Percentiles rank a stretch among this genome's conserved stretches.
These are phyloP conservation scores for Exsudoporus floridanus DNA, from an alignment of 1,284 basidiomycete species.

Conservation along the genomic window DNA sequence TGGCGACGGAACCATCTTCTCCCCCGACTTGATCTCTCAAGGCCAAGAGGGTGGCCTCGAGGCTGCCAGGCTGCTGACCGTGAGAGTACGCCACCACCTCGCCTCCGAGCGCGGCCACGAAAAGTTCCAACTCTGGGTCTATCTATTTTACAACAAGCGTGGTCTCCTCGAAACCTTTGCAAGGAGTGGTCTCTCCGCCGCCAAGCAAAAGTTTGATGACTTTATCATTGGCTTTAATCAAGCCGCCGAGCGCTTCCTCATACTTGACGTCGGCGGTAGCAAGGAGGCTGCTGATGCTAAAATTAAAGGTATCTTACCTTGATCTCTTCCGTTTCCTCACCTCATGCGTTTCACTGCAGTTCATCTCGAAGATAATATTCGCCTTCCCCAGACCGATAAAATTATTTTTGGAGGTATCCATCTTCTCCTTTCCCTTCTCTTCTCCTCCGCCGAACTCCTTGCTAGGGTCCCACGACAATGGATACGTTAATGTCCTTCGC, in stretches of 20 bases:
- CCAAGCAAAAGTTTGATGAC: conserved; percentile 52
- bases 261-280: conserved; percentile 69
- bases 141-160: conserved; percentile 63
- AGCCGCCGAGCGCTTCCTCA: conserved; percentile 59
- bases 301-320: conserved; percentile 54
- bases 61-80: conserved; percentile 53
- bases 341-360: conserved; percentile 36
- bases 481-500: conserved; percentile 62
- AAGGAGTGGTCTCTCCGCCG: conserved; percentile 41
- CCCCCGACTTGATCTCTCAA: conserved; percentile 47
- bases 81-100: conserved; percentile 49
- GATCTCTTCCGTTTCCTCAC: conserved; percentile 10
- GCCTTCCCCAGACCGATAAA: conserved; percentile 58
- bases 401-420: conserved; percentile 59
- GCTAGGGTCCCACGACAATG: conserved; percentile 70
- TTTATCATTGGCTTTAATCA: conserved; percentile 69
- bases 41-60: conserved; percentile 58
- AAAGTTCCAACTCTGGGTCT: conserved; percentile 58
- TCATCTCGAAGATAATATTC: conserved; percentile 60
- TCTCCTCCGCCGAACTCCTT: conserved; percentile 2
- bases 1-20: conserved; percentile 67
- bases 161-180: conserved; percentile 54
- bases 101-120: conserved; percentile 39
- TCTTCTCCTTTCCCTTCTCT: conserved; percentile 5
- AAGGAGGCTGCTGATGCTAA: conserved; percentile 76